Base-by-base conservation (phyloP, 2,329 filamentous ascomycete genomes). In the Trichophaea hybrida region DNA sequence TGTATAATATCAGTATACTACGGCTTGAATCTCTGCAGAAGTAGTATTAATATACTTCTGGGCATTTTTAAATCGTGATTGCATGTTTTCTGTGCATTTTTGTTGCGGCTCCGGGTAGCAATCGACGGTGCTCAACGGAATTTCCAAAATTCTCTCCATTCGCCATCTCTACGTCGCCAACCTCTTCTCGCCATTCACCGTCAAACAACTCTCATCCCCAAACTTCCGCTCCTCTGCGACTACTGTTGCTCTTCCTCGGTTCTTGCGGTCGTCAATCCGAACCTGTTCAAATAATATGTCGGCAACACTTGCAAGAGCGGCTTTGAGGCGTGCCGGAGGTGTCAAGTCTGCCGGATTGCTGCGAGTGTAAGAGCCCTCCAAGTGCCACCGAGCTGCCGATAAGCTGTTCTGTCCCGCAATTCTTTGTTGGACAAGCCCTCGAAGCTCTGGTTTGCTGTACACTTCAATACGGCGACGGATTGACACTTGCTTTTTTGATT, bases 221-320 rank as follows among this genome's bases (percentile, higher is more conserved):
- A 46, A 46, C 40, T 46, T 46, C 40, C 40, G 40, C 12, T 46
- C 40, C 40, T n/a, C 40, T 7, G 40, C 40, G 40, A 46, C 40
- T 46, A 46, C 40, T 46, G 40, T 46, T 46, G 40, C 40, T 46
- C 40, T 46, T 46, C 40, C 40, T 46, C 40, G 40, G 40, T 46
- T 46, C 40, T 46, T 46, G 40, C 40, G 40, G 40, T 6, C 24
- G 24, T 24, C 24, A 24, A 24, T 24, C 24, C 24, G 24, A 24
- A 24, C 24, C 24, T 24, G 24, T 24, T 24, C 24, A 24, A 24
- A 24, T 24, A 24, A 24, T 24, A 66, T 66, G 64, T 66, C 64
- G 57, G 63, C 64, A 51, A 40, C 63, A 35, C 56, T 66, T 59
- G 58, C 59, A 32, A 61, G 64, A 64, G 63, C 61, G 59, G 59